Conservation (phyloP, 805 yeast genomes). For the Yamadazyma endophytica region DNA sequence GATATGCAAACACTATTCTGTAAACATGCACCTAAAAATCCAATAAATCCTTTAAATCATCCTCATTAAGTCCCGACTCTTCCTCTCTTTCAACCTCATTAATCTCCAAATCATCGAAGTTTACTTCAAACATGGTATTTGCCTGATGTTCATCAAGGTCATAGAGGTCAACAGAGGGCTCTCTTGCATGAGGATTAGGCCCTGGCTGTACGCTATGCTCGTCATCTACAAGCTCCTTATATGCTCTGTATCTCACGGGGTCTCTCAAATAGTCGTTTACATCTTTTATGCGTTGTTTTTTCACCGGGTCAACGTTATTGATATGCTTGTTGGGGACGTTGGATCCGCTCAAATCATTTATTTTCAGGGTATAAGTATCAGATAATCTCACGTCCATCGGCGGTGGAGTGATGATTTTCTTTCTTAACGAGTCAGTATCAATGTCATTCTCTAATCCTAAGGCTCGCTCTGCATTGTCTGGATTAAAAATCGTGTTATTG, state of each 20-base stretch:
- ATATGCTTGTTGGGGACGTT: constrained; percentile 1
- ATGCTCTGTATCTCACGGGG: constrained; percentile 5
- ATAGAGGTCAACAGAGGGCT: not conserved
- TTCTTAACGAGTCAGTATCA: constrained; percentile 23
- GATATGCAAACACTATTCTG: no score
- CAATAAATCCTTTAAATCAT: constrained; percentile 33
- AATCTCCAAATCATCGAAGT: constrained; percentile 7
- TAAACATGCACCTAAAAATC: no score
- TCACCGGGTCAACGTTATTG: constrained; percentile 11
- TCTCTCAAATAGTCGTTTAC: constrained; percentile 2
- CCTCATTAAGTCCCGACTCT: constrained; percentile 26
- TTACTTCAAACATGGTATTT: constrained; percentile 1
- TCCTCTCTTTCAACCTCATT: constrained; percentile 7
- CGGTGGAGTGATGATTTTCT: constrained; percentile 8
- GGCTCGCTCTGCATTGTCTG: constrained; percentile 16
- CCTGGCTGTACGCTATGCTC: constrained; percentile 15
- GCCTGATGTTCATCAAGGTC: not conserved
- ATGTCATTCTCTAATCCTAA: constrained; percentile 17
- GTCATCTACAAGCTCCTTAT: constrained; percentile 16
- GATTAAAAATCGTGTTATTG: constrained; percentile 12
- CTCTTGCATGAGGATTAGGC: constrained; percentile 1
- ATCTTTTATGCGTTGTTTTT: constrained; percentile 5
- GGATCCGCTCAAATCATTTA: constrained; percentile 3
- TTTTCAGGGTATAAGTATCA: constrained; percentile 9
- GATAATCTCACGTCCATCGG: constrained; percentile 1